Percentiles rank a stretch among this genome's conserved stretches.
phyloP scores from a whole-genome alignment of 1,284 basidiomycete species.

The Boletus sp. region DNA sequence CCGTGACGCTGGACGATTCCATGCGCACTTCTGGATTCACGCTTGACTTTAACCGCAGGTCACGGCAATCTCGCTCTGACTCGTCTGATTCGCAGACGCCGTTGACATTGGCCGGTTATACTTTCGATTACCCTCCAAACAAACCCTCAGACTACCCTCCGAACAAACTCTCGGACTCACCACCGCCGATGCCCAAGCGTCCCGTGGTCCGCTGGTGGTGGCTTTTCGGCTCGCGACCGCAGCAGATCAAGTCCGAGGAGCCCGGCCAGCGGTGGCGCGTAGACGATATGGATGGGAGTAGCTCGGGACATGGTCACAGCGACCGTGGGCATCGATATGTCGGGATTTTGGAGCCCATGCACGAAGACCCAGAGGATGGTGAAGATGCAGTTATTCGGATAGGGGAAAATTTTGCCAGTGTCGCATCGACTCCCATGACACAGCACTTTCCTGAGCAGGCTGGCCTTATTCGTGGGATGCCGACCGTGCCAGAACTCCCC shows the following conservation, averaged over 20 bases:
- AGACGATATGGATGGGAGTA: conserved; percentile 24
- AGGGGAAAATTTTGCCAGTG: conserved; percentile 17
- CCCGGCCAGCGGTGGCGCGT: conserved; percentile 24
- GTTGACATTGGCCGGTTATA: conserved; percentile 13
- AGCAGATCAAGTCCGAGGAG: conserved; percentile 23
- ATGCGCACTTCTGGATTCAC: conserved; percentile 11
- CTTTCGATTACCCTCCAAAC: conserved; percentile 8
- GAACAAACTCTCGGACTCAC: background rate
- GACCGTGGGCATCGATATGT: conserved; percentile 7
- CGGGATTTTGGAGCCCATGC: conserved; percentile 3
- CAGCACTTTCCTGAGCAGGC: conserved; percentile 13
- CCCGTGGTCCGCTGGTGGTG: conserved; percentile 28
- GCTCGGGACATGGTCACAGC: conserved; percentile 20
- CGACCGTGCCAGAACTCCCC: conserved; percentile 6
- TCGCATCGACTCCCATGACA: conserved; percentile 16
- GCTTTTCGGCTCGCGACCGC: conserved; percentile 25
- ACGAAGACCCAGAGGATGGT: conserved; percentile 13
- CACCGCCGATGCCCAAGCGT: conserved; percentile 4
- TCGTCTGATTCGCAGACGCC: conserved; percentile 31
- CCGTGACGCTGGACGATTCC: conserved; percentile 25
- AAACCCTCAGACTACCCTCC: conserved; percentile 1
- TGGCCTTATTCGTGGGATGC: conserved; percentile 1
- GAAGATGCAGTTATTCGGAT: conserved; percentile 21
- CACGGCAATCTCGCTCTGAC: conserved; percentile 17
- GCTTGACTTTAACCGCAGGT: conserved; percentile 2